These are phyloP conservation scores for Lepidium aucheri DNA, from an alignment of 345 rosid genomes.

Conservation along the genomic window DNA sequence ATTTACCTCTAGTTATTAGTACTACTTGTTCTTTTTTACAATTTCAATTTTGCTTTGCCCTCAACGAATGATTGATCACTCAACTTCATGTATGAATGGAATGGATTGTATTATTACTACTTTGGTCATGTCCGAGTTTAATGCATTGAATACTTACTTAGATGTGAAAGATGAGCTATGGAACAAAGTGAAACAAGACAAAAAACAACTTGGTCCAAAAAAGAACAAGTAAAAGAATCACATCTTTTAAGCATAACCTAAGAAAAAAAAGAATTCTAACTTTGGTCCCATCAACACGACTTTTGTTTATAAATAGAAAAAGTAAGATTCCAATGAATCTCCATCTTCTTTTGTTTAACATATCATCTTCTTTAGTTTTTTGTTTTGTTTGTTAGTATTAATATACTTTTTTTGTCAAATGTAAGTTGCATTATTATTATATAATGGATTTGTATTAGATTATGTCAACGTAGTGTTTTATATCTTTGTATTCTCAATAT, in stretches of 20 bases:
- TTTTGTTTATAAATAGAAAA: background rate
- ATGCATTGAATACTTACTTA: background rate
- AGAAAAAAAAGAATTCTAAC: background rate
- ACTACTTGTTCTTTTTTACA: background rate
- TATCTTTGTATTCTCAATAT: background rate
- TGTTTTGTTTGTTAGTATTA: background rate
- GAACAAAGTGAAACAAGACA: conserved; percentile 18
- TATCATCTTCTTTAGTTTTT: background rate
- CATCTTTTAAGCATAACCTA: conserved; percentile 9
- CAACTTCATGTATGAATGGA: background rate
- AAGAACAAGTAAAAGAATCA: conserved; percentile 7
- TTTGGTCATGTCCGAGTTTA: background rate
- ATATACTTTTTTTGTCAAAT: background rate
- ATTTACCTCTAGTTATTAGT: too few species aligned
- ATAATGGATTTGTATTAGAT: background rate
- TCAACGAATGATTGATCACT: background rate
- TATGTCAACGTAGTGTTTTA: background rate
- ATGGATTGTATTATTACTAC: background rate
- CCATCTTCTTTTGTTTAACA: conserved; percentile 12
- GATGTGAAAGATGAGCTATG: background rate
- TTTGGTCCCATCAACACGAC: conserved; percentile 17
- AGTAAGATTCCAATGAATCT: conserved; percentile 22
- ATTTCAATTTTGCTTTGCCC: background rate
- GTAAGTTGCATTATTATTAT: background rate
- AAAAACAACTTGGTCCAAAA: conserved; percentile 1